Evolutionary conservation across 306 rosid genomes (phyloP).

Genomic region (Glycine soja): DNA sequence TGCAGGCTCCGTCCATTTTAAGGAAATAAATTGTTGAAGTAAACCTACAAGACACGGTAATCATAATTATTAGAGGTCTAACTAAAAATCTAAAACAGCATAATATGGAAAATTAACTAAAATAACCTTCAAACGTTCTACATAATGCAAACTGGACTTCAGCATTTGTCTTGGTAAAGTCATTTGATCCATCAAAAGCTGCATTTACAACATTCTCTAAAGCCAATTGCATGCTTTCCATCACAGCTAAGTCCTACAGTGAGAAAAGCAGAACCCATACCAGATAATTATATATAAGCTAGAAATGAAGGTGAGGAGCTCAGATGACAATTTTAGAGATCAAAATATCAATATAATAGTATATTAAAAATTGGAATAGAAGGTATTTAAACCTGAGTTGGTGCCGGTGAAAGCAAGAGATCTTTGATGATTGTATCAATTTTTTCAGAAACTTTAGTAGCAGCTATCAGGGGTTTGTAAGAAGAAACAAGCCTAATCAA

Average conservation of each 20-base stretch:
- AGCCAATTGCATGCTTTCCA: constrained; percentile 93
- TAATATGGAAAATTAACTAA: constrained; percentile 40
- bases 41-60: constrained; percentile 66
- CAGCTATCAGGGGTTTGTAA: constrained; percentile 81
- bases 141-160: constrained; percentile 76
- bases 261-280: constrained; percentile 41
- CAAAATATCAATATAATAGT: constrained; percentile 40
- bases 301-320: constrained; percentile 40
- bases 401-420: constrained; percentile 65
- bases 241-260: constrained; percentile 77
- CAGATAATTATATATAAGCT: constrained; percentile 32
- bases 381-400: constrained; percentile 70
- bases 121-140: constrained; percentile 83
- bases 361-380: constrained; percentile 20
- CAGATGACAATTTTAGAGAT: constrained; percentile 35
- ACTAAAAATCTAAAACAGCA: constrained; percentile 24
- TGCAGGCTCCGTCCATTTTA: constrained; percentile 90
- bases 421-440: constrained; percentile 66
- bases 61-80: constrained; percentile 36
- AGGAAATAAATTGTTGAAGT: constrained; percentile 84
- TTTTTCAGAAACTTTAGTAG: constrained; percentile 77
- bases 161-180: constrained; percentile 57
- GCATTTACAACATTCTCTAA: constrained; percentile 79
- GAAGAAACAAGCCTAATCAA: constrained; percentile 80
- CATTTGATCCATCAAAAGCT: constrained; percentile 80